Evolutionary conservation across 352 stramenopile species (phyloP), one percentile per base, ranked within the genome.

Genomic region (Phytophthora cactorum): DNA sequence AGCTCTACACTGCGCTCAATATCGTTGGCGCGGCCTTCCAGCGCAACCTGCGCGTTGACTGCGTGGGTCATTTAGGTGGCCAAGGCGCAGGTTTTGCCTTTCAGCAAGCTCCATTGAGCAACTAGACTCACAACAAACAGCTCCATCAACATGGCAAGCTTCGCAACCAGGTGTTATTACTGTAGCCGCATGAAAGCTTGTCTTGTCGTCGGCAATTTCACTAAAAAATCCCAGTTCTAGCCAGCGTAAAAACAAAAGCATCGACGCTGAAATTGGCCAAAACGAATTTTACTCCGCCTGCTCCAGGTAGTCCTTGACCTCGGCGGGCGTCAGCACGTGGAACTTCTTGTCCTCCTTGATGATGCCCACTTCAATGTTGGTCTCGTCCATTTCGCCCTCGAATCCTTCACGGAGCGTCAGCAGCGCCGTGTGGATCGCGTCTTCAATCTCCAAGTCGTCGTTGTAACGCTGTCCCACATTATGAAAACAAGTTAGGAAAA

Each of bases 301-400:
- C 76, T 99, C 97, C 61, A 99, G 83, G 91, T 99, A 99, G 86
- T 99, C 98, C 79, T 98, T 98, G 74, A 99, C 97, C 82, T 99
- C 97, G 38, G 93, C 93, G 2, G 96, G 96, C 44, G 92, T 99
- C 64, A 99, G 88, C 68, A 99, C 85, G 57, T 90, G 82, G 81
- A 99, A 99, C 77, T 98, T 98, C 65, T 97, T 96, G 85, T 99
- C 96, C 46, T 91, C 93, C 66, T 94, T 95, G 54, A 99, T 97
- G 57, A 99, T 92, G 39, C 92, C 98, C 22, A 99, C 94, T 82
- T 99, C 95, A 78, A 99, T 99, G 78, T 99, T 99, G 69, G 95
- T 86, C 58, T 97, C 92, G 72, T 97, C 98, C 96, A 99, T 99
- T 90, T 97, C 90, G 69, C 95, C 94, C 76, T 98, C 98, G 75